Evolutionary conservation across 257 asterid genomes (phyloP), one percentile per base, ranked within the genome.

Genomic region (Penstemon davidsonii): DNA sequence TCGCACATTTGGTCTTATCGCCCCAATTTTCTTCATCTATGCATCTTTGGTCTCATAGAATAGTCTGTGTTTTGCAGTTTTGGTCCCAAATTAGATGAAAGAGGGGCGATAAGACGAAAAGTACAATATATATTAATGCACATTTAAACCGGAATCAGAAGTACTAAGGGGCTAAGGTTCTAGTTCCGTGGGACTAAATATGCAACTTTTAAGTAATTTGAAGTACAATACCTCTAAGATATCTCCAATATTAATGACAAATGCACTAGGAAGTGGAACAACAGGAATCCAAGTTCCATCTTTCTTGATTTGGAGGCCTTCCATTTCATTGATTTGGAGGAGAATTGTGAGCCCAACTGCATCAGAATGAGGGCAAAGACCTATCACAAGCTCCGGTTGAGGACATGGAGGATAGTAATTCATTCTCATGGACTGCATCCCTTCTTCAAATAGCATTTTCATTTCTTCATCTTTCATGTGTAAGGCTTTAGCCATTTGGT

Each of bases 381-480:
- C 92, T 0, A 78, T 76, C 5, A 76, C 85, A 0, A 72, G 76
- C 69, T 86, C 84, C n/a, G 92, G 86, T 42, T 76, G 79, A 0
- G 89, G 86, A 51, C 88, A 86, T 1, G 85, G 86, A 0, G 92
- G 90, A 5, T 86, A 84, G 67, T 82, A 84, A 50, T 84, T 86
- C 79, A 80, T 82, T 68, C 92, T 80, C 86, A 82, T 80, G 25
- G 78, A 2, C 38, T 81, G 89, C 70, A 33, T 8, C 69, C 79
- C 86, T 41, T 74, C 69, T n/a, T 66, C 79, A 6, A 82, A 86
- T 5, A 73, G 3, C 5, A 42, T 40, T 1, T 8, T 47, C 67
- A 88, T 73, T 4, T 86, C 87, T 71, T 78, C 83, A 11, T 5
- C 5, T 36, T 78, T 69, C 73, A 84, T 81, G 0, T 75, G n/a